These are phyloP conservation scores for Diaporthe citri DNA, from an alignment of 2,329 filamentous ascomycete genomes.

Conservation along the genomic window DNA sequence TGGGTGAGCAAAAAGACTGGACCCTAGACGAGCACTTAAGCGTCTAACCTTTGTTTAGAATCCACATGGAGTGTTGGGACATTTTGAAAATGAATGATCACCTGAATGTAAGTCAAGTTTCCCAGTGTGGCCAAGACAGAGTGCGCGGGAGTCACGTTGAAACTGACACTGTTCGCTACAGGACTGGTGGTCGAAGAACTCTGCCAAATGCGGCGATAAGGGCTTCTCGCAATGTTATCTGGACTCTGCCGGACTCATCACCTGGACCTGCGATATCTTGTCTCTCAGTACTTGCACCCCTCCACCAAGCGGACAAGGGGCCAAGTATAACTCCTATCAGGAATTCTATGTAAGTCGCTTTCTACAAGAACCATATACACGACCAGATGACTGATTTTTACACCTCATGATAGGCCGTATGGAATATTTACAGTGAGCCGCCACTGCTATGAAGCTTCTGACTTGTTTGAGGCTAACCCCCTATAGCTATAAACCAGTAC, in stretches of 20 bases:
- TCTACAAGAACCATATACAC: neutral
- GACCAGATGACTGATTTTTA: neutral
- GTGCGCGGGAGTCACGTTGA: neutral
- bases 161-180: neutral
- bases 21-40: neutral
- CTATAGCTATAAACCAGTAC: neutral
- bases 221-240: slow-evolving; percentile 20
- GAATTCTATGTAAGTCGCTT: neutral
- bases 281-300: slow-evolving; percentile 18
- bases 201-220: slow-evolving; percentile 15
- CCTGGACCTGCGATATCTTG: slow-evolving; percentile 17
- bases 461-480: neutral
- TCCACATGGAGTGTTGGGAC: slow-evolving; percentile 17
- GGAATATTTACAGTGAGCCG: slow-evolving; percentile 23
- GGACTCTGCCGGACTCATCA: slow-evolving; percentile 18
- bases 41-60: neutral
- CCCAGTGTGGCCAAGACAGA: neutral
- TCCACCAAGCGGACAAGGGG: slow-evolving; percentile 13
- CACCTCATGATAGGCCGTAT: neutral
- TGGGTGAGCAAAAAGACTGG: neutral
- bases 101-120: neutral
- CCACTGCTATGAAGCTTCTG: neutral
- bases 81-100: slow-evolving; percentile 17
- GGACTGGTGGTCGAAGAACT: slow-evolving; percentile 29
- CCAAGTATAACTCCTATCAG: slow-evolving; percentile 1